phyloP scores from a whole-genome alignment of 257 asterid genomes.

The Cinchona pubescens region DNA sequence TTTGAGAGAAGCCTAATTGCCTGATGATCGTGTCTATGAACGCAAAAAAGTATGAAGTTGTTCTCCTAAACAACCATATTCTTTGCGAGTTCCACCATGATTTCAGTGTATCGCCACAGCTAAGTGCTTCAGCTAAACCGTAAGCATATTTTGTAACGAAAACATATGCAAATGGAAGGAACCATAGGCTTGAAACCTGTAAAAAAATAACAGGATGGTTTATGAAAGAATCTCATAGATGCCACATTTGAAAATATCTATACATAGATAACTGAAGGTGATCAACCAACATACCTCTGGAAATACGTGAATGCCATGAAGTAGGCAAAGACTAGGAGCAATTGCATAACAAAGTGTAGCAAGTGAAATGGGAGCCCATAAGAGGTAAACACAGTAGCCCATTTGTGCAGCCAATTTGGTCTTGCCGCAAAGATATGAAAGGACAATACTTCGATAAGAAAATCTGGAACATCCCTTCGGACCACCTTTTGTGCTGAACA shows the following conservation, averaged over 20 bases:
- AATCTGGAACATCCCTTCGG: slow-evolving; percentile 71
- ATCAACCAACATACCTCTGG: slow-evolving; percentile 40
- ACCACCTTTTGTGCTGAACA: slow-evolving; percentile 78
- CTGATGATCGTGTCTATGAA: slow-evolving; percentile 41
- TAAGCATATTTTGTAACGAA: slow-evolving; percentile 26
- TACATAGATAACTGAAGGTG: not conserved
- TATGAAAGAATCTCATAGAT: not conserved
- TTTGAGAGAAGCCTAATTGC: slow-evolving; percentile 48
- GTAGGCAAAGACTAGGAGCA: slow-evolving; percentile 45
- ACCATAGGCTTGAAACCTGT: slow-evolving; percentile 58
- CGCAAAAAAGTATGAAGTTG: slow-evolving; percentile 47
- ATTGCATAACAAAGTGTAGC: slow-evolving; percentile 45
- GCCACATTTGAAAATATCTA: too few relatives aligned
- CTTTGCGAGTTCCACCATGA: slow-evolving; percentile 73
- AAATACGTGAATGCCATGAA: slow-evolving; percentile 46
- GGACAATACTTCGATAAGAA: slow-evolving; percentile 73
- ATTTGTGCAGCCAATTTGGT: slow-evolving; percentile 57
- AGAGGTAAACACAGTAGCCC: slow-evolving; percentile 63
- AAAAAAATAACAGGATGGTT: not conserved
- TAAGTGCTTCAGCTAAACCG: slow-evolving; percentile 41
- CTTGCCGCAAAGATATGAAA: slow-evolving; percentile 43
- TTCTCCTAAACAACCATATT: slow-evolving; percentile 48
- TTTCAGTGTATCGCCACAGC: slow-evolving; percentile 40
- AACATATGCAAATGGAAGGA: slow-evolving; percentile 48
- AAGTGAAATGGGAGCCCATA: slow-evolving; percentile 57